Percentiles rank a stretch among this genome's conserved stretches.
phyloP scores from a whole-genome alignment of 352 stramenopile genomes.

The Aphanomyces astaci region DNA sequence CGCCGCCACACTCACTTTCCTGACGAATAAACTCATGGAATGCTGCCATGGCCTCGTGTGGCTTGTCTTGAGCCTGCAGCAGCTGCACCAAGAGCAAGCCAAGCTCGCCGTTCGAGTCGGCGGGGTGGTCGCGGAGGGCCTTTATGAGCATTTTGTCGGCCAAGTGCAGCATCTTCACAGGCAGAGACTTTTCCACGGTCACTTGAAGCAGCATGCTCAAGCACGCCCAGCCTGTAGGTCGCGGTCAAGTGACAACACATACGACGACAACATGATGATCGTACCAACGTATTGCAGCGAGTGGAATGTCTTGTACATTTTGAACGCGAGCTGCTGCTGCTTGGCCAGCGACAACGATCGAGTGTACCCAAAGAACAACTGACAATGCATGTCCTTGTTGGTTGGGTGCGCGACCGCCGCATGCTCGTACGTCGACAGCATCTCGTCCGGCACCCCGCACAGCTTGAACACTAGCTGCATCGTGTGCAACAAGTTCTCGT shows the following conservation, averaged over 20 bases:
- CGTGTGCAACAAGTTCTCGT: conserved; percentile 78
- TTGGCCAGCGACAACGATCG: conserved; percentile 63
- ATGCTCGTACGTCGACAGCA: conserved; percentile 68
- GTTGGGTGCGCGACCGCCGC: conserved; percentile 32
- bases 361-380: conserved; percentile 65
- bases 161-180: conserved; percentile 63
- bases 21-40: conserved; percentile 58
- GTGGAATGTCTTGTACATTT: conserved; percentile 75
- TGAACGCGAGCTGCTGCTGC: conserved; percentile 81
- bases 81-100: conserved; percentile 64
- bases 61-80: conserved; percentile 61
- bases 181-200: conserved; percentile 34
- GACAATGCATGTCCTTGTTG: conserved; percentile 61
- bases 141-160: conserved; percentile 79
- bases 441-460: conserved; percentile 58
- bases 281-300: conserved; percentile 56
- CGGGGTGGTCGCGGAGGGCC: conserved; percentile 42
- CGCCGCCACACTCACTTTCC: conserved; percentile 11
- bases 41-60: conserved; percentile 47
- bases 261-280: not conserved
- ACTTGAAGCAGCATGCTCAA: conserved; percentile 81
- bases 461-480: conserved; percentile 81
- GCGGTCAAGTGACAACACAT: not conserved
- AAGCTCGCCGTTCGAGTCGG: conserved; percentile 53
- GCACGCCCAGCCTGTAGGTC: conserved; percentile 49